phyloP scores from a whole-genome alignment of 495 filamentous ascomycete genomes.

The Podospora pseudoanserina region DNA sequence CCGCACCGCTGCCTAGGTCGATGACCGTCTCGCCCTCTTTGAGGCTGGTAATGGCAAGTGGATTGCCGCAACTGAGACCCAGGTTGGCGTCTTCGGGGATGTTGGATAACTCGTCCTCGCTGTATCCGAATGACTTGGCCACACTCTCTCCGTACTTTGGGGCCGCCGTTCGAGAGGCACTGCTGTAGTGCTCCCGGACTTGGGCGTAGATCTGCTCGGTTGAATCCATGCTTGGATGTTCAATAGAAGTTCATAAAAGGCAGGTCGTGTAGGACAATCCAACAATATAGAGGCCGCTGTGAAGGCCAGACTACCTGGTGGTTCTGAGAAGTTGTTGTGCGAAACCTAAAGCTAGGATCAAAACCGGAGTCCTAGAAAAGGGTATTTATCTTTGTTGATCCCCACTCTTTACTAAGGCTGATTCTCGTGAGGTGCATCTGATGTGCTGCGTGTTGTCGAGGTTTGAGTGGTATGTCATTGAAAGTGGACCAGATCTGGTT shows the following conservation, averaged over 20 bases:
- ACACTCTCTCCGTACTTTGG: slow-evolving; percentile 40
- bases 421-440: too few species aligned
- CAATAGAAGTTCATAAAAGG: not conserved
- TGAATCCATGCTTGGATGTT: slow-evolving; percentile 20
- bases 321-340: too few species aligned
- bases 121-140: slow-evolving; percentile 61
- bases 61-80: slow-evolving; percentile 67
- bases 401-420: too few species aligned
- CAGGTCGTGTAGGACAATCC: too few species aligned
- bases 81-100: slow-evolving; percentile 59
- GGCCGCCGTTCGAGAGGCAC: slow-evolving; percentile 27
- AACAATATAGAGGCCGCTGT: too few species aligned
- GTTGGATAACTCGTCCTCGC: slow-evolving; percentile 47
- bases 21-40: slow-evolving; percentile 59
- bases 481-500: slow-evolving; percentile 11
- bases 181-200: slow-evolving; percentile 41
- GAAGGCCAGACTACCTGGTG: too few species aligned
- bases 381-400: too few species aligned
- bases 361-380: too few species aligned
- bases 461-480: slow-evolving; percentile 14
- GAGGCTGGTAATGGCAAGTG: slow-evolving; percentile 53
- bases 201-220: slow-evolving; percentile 33
- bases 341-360: too few species aligned
- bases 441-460: not conserved
- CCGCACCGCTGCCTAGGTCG: slow-evolving; percentile 61